Percentiles rank a stretch among this genome's conserved stretches.
Evolutionary conservation across 2,329 filamentous ascomycete genomes (phyloP).

Genomic region (Aspergillus costaricaensis): DNA sequence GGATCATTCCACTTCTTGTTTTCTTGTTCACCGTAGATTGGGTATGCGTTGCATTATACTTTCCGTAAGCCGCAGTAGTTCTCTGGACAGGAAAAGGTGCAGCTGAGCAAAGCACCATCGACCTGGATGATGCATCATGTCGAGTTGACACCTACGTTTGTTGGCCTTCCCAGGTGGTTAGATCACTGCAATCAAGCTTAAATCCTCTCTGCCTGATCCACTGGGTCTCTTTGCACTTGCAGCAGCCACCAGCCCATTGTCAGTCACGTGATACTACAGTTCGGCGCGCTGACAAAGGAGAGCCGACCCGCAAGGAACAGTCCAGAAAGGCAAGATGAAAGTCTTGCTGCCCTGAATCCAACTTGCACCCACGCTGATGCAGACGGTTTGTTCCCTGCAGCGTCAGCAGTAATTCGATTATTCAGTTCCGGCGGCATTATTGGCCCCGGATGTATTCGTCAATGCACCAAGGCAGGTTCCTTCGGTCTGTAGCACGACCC

Average conservation of each 20-base stretch:
- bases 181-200: conserved; percentile 1
- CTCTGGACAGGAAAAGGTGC: not conserved
- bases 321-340: not conserved
- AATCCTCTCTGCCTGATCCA: not conserved
- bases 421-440: conserved; percentile 28
- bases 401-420: conserved; percentile 20
- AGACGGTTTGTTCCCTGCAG: conserved; percentile 15
- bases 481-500: conserved; percentile 37
- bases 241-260: not conserved
- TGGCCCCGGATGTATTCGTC: conserved; percentile 39
- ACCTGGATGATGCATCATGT: not conserved
- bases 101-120: not conserved
- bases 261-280: not conserved
- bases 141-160: not conserved
- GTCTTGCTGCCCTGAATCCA: not conserved
- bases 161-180: not conserved
- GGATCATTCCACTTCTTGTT: not conserved
- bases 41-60: not conserved
- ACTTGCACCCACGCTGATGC: conserved; percentile 17
- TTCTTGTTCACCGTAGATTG: not conserved
- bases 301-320: conserved; percentile 1
- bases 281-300: conserved; percentile 1
- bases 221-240: not conserved
- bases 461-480: conserved; percentile 42
- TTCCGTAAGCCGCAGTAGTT: not conserved